A percentile compares a stretch with the other conserved stretches of the same genome.
phyloP scores from a whole-genome alignment of 768 basidiomycete genomes.

The Gelatoporia subvermispora region DNA sequence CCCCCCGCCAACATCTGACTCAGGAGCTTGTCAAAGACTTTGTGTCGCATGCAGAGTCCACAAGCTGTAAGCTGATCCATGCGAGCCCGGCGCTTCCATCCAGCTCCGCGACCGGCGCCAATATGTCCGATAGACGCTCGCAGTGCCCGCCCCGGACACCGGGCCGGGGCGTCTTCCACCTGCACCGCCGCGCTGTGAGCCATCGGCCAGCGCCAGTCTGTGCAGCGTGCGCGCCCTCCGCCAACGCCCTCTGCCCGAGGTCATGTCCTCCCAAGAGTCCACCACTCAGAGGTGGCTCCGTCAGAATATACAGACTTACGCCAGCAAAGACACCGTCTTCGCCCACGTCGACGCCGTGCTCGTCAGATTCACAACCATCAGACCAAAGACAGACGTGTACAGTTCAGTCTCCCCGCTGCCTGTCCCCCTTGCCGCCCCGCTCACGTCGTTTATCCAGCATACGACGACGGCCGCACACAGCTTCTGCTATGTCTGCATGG shows the following conservation, averaged over 20 bases:
- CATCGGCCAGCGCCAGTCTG: not conserved
- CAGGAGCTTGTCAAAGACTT: too few relatives aligned
- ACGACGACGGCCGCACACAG: conserved; percentile 92
- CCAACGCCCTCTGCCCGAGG: not conserved
- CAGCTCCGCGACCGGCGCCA: not conserved
- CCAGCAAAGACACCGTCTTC: conserved; percentile 50
- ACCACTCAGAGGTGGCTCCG: conserved; percentile 58
- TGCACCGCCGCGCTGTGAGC: not conserved
- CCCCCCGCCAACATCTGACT: too few relatives aligned
- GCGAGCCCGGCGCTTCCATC: too few relatives aligned
- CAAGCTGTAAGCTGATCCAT: too few relatives aligned
- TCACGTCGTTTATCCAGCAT: conserved; percentile 49
- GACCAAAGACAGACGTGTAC: conserved; percentile 81
- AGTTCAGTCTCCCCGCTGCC: conserved; percentile 34
- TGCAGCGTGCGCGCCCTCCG: not conserved
- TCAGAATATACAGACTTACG: conserved; percentile 57
- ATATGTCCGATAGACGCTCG: not conserved
- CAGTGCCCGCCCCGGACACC: not conserved
- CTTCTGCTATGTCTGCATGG: conserved; percentile 89
- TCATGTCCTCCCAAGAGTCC: conserved; percentile 28
- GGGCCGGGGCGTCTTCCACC: not conserved
- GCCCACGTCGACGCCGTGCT: conserved; percentile 62
- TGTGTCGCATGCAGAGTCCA: too few relatives aligned
- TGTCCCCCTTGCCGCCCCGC: conserved; percentile 9
- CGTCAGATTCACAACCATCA: conserved; percentile 46